Percentiles rank a stretch among this genome's conserved stretches.
phyloP scores from a whole-genome alignment of 1,284 basidiomycete species.

The Sporisorium exsertum region DNA sequence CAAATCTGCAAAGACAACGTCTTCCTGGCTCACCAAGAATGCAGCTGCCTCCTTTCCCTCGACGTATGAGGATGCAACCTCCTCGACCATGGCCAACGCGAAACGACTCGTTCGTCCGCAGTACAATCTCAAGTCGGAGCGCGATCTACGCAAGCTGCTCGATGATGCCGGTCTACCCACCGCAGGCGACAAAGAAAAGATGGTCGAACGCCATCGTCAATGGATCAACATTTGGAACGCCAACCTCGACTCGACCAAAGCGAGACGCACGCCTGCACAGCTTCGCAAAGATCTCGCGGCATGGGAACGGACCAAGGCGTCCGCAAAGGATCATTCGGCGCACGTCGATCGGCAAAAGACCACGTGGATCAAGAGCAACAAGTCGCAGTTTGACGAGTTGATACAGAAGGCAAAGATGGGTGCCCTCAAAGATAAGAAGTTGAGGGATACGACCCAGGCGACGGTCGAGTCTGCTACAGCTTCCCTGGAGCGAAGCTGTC shows the following conservation, averaged over 20 bases:
- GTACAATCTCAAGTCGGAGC: slow-evolving; percentile 57
- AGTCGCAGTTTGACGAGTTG: slow-evolving; percentile 43
- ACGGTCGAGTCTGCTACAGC: background rate
- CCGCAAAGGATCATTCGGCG: slow-evolving; percentile 33
- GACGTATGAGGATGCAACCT: slow-evolving; percentile 11
- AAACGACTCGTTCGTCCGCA: slow-evolving; percentile 59
- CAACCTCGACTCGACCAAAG: slow-evolving; percentile 63
- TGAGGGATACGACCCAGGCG: slow-evolving; percentile 13
- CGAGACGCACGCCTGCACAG: slow-evolving; percentile 31
- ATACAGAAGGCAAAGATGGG: slow-evolving; percentile 36
- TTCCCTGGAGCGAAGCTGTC: background rate
- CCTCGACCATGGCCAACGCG: slow-evolving; percentile 19
- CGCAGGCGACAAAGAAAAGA: slow-evolving; percentile 47
- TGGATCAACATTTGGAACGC: slow-evolving; percentile 67
- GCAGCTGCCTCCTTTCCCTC: slow-evolving; percentile 8
- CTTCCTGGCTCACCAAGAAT: slow-evolving; percentile 38
- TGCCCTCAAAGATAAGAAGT: slow-evolving; percentile 24
- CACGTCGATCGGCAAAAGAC: slow-evolving; percentile 31
- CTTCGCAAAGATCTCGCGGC: slow-evolving; percentile 51
- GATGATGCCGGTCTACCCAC: slow-evolving; percentile 45
- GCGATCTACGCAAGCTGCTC: slow-evolving; percentile 59
- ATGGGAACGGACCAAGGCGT: slow-evolving; percentile 54
- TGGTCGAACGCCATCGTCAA: slow-evolving; percentile 61
- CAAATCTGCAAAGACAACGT: slow-evolving; percentile 15
- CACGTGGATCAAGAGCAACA: slow-evolving; percentile 42